phyloP scores from a whole-genome alignment of 371 early-diverging fungal species.

The Circinella minor region DNA sequence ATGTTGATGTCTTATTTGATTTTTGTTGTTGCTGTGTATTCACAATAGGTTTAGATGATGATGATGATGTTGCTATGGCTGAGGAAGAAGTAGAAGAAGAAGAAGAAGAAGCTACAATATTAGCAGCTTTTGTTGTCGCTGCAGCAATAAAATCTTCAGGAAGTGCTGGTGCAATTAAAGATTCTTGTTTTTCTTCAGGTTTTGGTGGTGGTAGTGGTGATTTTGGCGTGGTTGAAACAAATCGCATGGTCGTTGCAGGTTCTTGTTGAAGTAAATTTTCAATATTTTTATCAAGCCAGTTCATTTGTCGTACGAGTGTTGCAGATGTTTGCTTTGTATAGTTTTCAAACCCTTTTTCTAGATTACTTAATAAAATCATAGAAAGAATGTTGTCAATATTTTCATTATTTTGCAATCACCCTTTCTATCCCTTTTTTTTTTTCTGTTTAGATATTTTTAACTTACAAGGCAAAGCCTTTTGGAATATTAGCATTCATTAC shows the following conservation, averaged over 20 bases:
- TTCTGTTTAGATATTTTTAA: too few relatives aligned
- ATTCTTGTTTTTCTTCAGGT: constrained; percentile 1
- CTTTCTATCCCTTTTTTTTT: too few relatives aligned
- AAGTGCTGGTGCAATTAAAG: constrained; percentile 21
- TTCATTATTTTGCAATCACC: neutral
- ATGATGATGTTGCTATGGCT: neutral
- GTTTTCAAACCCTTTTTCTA: constrained; percentile 51
- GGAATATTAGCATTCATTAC: constrained; percentile 73
- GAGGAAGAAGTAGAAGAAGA: neutral
- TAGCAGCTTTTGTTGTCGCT: constrained; percentile 1
- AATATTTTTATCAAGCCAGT: constrained; percentile 65
- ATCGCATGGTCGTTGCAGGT: constrained; percentile 61
- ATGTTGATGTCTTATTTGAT: neutral
- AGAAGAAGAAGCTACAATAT: neutral
- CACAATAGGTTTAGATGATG: neutral
- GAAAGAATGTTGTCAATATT: constrained; percentile 2
- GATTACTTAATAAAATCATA: constrained; percentile 30
- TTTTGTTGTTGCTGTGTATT: neutral
- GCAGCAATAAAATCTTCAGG: constrained; percentile 19
- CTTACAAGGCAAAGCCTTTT: constrained; percentile 61
- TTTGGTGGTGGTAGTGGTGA: neutral
- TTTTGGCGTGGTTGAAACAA: constrained; percentile 38
- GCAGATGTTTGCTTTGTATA: constrained; percentile 26
- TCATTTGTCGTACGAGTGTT: constrained; percentile 58
- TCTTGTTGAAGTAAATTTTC: constrained; percentile 58